Base-by-base conservation (phyloP, 768 basidiomycete species). In the Tulasnella sp. region DNA sequence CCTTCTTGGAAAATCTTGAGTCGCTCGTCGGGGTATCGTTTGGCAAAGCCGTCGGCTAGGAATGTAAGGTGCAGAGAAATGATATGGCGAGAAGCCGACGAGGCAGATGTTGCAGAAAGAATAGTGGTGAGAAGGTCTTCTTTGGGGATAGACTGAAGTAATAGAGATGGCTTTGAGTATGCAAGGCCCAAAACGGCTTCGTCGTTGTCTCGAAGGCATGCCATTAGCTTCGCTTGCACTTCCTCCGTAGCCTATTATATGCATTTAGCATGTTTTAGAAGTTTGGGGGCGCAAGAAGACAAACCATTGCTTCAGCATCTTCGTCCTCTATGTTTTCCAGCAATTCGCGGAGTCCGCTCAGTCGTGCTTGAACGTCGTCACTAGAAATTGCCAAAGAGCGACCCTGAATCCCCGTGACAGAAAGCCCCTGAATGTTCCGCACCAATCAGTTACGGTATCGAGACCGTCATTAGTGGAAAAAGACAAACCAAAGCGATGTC, bases 31-130 rank as follows among this genome's bases (percentile, higher is more conserved):
- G 88, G 85, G 69, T 87, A 81, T 0, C 80, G 72, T 8, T 83
- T 83, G 41, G 84, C 80, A 80, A 94, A 88, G 46, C 90, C 87
- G 0, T 86, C 84, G 0, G 87, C 85, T 16, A 94, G 86, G 85
- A 94, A 95, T 3, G 85, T 81, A 16, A 91, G 84, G 83, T 95
- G 93, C 7, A 88, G 84, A 41, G 88, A 89, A 16, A 94, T 84
- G 74, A 92, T 81, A 41, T 86, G 84, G 6, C 91, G 89, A 75
- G 90, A 87, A 7, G 80, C 42, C 14, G 89, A 73, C 12, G 79
- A n/a, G 3, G 42, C 16, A 8, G 28, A 41, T 40, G 40, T 12
- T 11, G 79, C 72, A 16, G 46, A 16, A 14, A 40, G 41, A 3
- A 80, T 48, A 5, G 74, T 20, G 7, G 44, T 11, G n/a, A 42